phyloP scores from a whole-genome alignment of 176 grass and related monocot genomes.

The Paspalum vaginatum region DNA sequence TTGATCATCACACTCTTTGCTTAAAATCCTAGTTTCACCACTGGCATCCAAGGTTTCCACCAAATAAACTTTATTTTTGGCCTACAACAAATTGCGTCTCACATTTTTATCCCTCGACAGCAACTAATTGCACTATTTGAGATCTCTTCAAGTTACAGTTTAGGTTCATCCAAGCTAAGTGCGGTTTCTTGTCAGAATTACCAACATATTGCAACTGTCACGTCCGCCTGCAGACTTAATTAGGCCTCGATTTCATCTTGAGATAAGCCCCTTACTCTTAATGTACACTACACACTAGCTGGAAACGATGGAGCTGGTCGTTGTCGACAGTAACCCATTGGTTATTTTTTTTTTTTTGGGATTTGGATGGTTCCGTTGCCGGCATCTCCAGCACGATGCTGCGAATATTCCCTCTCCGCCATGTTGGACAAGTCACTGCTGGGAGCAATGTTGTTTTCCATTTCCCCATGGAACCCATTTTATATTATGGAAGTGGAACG shows the following conservation, averaged over 20 bases:
- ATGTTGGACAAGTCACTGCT: slow-evolving; percentile 4
- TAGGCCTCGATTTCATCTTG: slow-evolving; percentile 35
- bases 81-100: no score
- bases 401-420: slow-evolving; percentile 44
- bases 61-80: no score
- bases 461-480: background rate
- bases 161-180: background rate
- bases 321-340: slow-evolving; percentile 31
- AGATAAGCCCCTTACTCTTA: background rate
- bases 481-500: background rate
- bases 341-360: slow-evolving; percentile 22
- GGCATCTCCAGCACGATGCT: slow-evolving; percentile 39
- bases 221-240: slow-evolving; percentile 11
- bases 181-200: background rate
- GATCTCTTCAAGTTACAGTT: background rate
- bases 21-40: no score
- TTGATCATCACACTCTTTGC: no score
- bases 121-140: background rate
- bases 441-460: slow-evolving; percentile 19
- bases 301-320: slow-evolving; percentile 11
- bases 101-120: background rate
- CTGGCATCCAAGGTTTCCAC: no score
- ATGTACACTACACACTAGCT: background rate
- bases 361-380: slow-evolving; percentile 39
- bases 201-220: background rate